These are phyloP conservation scores for Colletotrichum plurivorum DNA, from an alignment of 2,329 filamentous ascomycete species.

Conservation along the genomic window DNA sequence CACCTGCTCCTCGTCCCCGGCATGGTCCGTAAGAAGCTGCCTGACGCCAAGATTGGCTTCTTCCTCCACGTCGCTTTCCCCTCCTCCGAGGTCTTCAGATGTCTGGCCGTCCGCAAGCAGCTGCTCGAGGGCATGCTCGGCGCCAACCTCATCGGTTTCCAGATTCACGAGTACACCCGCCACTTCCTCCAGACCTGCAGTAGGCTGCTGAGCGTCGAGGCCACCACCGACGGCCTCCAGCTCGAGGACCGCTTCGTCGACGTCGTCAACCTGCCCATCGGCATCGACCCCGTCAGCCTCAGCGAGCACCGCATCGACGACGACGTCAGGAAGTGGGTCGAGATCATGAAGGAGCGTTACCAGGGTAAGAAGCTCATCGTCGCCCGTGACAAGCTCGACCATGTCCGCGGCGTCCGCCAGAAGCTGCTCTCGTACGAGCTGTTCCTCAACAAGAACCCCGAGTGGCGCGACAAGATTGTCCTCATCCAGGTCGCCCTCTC, in stretches of 20 bases:
- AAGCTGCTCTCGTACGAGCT: constrained; percentile 94
- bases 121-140: constrained; percentile 93
- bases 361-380: constrained; percentile 92
- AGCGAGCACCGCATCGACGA: constrained; percentile 77
- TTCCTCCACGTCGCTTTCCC: constrained; percentile 97
- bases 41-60: constrained; percentile 95
- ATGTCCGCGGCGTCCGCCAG: constrained; percentile 91
- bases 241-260: constrained; percentile 95
- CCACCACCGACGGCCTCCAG: constrained; percentile 88
- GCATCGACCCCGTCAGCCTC: constrained; percentile 87
- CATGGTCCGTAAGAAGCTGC: constrained; percentile 91
- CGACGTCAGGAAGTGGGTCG: constrained; percentile 84
- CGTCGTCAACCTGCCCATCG: constrained; percentile 87
- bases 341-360: constrained; percentile 86
- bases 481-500: constrained; percentile 95
- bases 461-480: constrained; percentile 90
- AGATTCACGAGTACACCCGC: constrained; percentile 91
- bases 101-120: constrained; percentile 87
- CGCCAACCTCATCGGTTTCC: constrained; percentile 92
- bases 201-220: constrained; percentile 90
- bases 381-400: constrained; percentile 93
- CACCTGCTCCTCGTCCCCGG: constrained; percentile 89
- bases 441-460: constrained; percentile 93
- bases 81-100: constrained; percentile 95
- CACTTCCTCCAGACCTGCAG: constrained; percentile 98